A percentile compares a stretch with the other conserved stretches of the same genome.
Conservation (phyloP, 2,329 filamentous ascomycete species). For the Aspergillus carbonarius region DNA sequence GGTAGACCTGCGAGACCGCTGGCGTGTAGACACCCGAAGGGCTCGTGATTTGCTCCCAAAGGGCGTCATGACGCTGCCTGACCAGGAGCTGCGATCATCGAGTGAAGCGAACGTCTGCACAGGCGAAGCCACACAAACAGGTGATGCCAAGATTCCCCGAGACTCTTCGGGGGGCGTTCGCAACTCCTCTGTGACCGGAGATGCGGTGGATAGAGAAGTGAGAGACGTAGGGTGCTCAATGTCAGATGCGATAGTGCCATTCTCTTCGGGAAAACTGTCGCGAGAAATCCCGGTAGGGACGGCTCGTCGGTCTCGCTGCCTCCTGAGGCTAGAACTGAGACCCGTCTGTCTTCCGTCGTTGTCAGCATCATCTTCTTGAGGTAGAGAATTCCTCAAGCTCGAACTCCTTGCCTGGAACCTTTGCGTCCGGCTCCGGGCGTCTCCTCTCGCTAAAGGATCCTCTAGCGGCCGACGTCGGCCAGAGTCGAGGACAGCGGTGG, state of each 20-base stretch:
- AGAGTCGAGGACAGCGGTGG: conserved; percentile 42
- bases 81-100: conserved; percentile 44
- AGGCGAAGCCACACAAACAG: conserved; percentile 39
- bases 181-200: conserved; percentile 40
- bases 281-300: conserved; percentile 29
- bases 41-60: conserved; percentile 39
- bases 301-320: conserved; percentile 24
- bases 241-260: conserved; percentile 27
- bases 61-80: conserved; percentile 28
- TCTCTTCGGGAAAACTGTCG: conserved; percentile 16
- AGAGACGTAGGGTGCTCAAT: conserved; percentile 43
- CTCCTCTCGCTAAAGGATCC: conserved; percentile 38
- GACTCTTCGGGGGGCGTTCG: conserved; percentile 42
- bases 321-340: conserved; percentile 24
- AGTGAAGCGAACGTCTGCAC: conserved; percentile 39
- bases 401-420: conserved; percentile 35
- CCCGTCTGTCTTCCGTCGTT: conserved; percentile 17
- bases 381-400: conserved; percentile 37
- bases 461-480: conserved; percentile 39
- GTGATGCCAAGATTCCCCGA: conserved; percentile 38
- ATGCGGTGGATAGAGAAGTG: conserved; percentile 46
- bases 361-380: conserved; percentile 30
- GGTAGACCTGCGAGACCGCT: conserved; percentile 50
- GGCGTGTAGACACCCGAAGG: conserved; percentile 34
- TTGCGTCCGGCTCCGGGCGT: conserved; percentile 24